Conservation (phyloP, 2,329 filamentous ascomycete genomes). For the Venturiaceae sp. region DNA sequence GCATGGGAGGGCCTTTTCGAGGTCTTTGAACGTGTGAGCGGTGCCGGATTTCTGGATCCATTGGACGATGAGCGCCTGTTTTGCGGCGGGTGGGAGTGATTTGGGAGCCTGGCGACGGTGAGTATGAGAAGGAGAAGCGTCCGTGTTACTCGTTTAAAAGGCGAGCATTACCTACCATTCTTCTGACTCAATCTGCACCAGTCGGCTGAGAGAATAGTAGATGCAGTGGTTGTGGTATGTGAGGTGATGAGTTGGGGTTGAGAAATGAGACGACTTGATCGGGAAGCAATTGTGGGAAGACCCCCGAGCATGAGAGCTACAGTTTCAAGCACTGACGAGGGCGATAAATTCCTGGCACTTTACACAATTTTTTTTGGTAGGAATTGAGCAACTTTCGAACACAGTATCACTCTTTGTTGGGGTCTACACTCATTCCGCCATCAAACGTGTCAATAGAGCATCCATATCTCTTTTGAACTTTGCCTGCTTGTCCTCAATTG, state of each 20-base stretch:
- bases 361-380: too few species aligned
- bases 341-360: too few species aligned
- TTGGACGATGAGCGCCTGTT: constrained; percentile 46
- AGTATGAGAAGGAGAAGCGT: neutral
- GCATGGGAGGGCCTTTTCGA: constrained; percentile 53
- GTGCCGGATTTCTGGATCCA: constrained; percentile 51
- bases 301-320: too few species aligned
- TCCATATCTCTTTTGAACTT: neutral
- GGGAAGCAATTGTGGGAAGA: too few species aligned
- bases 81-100: constrained; percentile 45
- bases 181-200: neutral
- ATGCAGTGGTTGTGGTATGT: neutral
- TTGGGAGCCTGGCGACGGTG: constrained; percentile 38
- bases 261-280: too few species aligned
- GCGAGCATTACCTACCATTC: too few species aligned
- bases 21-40: constrained; percentile 57
- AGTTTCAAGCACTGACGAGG: too few species aligned
- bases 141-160: too few species aligned
- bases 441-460: neutral
- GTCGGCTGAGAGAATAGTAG: neutral
- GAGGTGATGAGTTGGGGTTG: neutral
- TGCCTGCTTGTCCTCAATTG: neutral
- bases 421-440: neutral
- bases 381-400: too few species aligned
- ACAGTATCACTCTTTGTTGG: too few species aligned